Base-by-base conservation (phyloP, 495 filamentous ascomycete genomes). In the Aspergillus olivimuriae region DNA sequence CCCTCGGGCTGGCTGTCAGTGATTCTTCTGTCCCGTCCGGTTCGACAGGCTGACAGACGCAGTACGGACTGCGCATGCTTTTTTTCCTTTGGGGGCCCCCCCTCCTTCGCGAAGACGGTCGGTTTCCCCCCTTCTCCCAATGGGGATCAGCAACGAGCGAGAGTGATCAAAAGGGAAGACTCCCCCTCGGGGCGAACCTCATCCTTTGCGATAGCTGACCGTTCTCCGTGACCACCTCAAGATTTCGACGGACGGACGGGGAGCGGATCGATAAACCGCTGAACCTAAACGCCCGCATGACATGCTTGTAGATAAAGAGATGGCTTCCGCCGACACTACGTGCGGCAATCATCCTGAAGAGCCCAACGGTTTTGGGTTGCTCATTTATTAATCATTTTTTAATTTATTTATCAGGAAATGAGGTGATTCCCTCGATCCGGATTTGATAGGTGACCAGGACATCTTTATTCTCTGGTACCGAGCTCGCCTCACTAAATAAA, bases 251-350 rank as follows among this genome's bases (percentile, higher is more conserved):
- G 50, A 55, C 41, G 52, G 50, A 58, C 49, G 45, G 52, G 57
- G 50, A 63, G 50, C 59, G 63, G 61, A 61, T 65, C 59, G 56
- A 62, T 50, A 53, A 55, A 63, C 56, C 61, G 59, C 61, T 61
- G 58, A 69, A 65, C 61, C 50, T 63, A 61, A 65, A 57, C 23
- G 57, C 40, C 52, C 62, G 52, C 61, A 66, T 66, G 61, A 66
- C 57, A 63, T 63, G 44, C 60, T 44, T 49, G 47, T 36, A 48
- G 48, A 44, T 46, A 41, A 45, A 43, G 32, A 26, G 46, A 46
- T 18, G 46, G 44, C 34, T 49, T 46, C 34, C 38, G 20, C 43
- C 38, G 39, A 57, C 55, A 40, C 55, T 50, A 31, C 44, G 24
- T 32, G 48, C 44, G 47, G 50, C 50, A 54, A 55, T 60, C 46